phyloP scores from a whole-genome alignment of 345 rosid genomes.

The Tarenaya hassleriana region DNA sequence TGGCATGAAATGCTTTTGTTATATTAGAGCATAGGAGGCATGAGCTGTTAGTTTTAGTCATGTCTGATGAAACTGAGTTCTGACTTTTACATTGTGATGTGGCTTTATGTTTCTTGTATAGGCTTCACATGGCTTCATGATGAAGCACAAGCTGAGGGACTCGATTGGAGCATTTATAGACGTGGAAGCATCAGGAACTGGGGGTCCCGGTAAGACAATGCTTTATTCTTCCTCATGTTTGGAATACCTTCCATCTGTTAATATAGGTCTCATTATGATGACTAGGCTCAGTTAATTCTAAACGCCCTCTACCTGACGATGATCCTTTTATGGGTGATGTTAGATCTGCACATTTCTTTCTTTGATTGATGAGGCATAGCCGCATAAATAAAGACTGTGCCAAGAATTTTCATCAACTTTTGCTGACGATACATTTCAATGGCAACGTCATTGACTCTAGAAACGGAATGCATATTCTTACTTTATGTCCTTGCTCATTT shows the following conservation, averaged over 20 bases:
- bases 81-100: conserved; percentile 3
- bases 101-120: conserved; percentile 35
- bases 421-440: background rate
- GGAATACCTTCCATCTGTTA: background rate
- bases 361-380: background rate
- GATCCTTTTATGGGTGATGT: conserved; percentile 7
- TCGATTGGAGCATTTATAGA: conserved; percentile 84
- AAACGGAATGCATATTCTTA: conserved; percentile 1
- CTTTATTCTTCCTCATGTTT: conserved; percentile 4
- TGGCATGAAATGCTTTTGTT: conserved; percentile 5
- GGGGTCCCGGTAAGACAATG: conserved; percentile 71
- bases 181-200: conserved; percentile 95
- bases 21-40: too few relatives aligned
- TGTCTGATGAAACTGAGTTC: conserved; percentile 14
- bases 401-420: too few relatives aligned
- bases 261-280: background rate
- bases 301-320: background rate
- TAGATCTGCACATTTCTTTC: background rate
- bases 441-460: conserved; percentile 7
- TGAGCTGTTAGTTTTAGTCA: conserved; percentile 10
- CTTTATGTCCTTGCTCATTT: background rate
- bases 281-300: too few relatives aligned
- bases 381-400: background rate
- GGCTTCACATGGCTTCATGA: conserved; percentile 98
- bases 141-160: conserved; percentile 71